A percentile compares a stretch with the other conserved stretches of the same genome.
Evolutionary conservation across 257 asterid genomes (phyloP).

Genomic region (Cinchona pubescens): DNA sequence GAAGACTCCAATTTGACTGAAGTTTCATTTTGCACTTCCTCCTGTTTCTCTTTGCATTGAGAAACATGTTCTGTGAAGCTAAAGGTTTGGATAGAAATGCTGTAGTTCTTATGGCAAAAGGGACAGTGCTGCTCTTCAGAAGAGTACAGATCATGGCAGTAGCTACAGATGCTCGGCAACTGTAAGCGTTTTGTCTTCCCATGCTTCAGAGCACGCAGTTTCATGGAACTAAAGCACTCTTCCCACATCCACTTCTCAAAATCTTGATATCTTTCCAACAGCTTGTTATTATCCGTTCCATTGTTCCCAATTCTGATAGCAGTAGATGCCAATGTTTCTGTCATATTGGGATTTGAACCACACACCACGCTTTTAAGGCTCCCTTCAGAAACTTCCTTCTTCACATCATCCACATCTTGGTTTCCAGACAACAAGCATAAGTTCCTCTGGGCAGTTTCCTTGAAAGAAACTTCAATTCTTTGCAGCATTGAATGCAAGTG

Average conservation of each 20-base stretch:
- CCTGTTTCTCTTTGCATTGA: constrained; percentile 40
- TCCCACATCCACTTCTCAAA: constrained; percentile 74
- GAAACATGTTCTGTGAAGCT: constrained; percentile 43
- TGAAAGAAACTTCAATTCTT: constrained; percentile 63
- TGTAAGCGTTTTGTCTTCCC: constrained; percentile 42
- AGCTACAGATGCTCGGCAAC: constrained; percentile 54
- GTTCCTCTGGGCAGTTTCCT: constrained; percentile 40
- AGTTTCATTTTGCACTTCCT: constrained; percentile 26
- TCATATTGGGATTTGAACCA: constrained; percentile 17
- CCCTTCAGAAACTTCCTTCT: constrained; percentile 30
- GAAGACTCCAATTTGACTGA: constrained; percentile 26
- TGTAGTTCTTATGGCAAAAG: constrained; percentile 42
- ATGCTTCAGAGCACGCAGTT: constrained; percentile 40
- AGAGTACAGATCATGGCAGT: constrained; percentile 44
- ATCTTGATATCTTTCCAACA: constrained; percentile 44
- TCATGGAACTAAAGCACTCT: constrained; percentile 46
- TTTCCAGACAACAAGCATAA: constrained; percentile 16
- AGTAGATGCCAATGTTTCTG: constrained; percentile 33
- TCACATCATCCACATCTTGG: constrained; percentile 21
- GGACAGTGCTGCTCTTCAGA: constrained; percentile 54
- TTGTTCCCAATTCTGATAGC: constrained; percentile 29
- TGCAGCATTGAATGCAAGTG: constrained; percentile 73
- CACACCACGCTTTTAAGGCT: constrained; percentile 24
- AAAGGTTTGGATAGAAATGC: constrained; percentile 17
- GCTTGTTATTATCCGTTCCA: constrained; percentile 34